Evolutionary conservation across 305 asterid genomes (phyloP).

Genomic region (Fraxinus ornus): DNA sequence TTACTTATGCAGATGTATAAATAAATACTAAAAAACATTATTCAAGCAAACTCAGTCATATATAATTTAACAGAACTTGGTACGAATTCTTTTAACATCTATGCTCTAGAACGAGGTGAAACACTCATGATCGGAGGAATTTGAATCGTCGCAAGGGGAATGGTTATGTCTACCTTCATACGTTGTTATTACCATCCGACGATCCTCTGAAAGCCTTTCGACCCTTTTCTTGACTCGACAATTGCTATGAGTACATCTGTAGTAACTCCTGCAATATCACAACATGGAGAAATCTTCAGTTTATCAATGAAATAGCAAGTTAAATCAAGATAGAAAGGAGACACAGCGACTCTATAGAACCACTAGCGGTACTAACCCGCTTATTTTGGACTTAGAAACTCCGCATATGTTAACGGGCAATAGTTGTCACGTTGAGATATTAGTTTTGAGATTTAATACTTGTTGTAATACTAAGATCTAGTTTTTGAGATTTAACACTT

Average conservation of each 20-base stretch:
- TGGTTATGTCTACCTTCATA: conserved; percentile 97
- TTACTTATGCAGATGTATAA: background rate
- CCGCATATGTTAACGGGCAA: background rate
- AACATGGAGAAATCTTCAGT: background rate
- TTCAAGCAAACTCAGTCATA: conserved; percentile 9
- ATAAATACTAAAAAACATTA: background rate
- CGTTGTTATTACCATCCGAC: conserved; percentile 92
- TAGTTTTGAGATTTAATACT: background rate
- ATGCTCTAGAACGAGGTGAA: conserved; percentile 58
- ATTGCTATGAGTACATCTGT: conserved; percentile 79
- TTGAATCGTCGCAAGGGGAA: conserved; percentile 80
- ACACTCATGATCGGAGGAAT: conserved; percentile 80
- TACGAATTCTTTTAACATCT: background rate
- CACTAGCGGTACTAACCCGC: background rate
- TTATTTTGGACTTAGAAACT: background rate
- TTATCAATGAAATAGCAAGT: background rate
- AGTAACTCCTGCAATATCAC: conserved; percentile 66
- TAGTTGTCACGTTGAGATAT: background rate
- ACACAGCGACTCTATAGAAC: background rate
- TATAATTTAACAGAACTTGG: background rate
- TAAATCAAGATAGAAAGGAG: background rate
- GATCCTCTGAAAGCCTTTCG: conserved; percentile 87
- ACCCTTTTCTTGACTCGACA: conserved; percentile 95
- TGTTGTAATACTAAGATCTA: no score
- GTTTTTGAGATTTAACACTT: background rate